Evolutionary conservation across 306 rosid species (phyloP).

Genomic region (Trifolium repens): DNA sequence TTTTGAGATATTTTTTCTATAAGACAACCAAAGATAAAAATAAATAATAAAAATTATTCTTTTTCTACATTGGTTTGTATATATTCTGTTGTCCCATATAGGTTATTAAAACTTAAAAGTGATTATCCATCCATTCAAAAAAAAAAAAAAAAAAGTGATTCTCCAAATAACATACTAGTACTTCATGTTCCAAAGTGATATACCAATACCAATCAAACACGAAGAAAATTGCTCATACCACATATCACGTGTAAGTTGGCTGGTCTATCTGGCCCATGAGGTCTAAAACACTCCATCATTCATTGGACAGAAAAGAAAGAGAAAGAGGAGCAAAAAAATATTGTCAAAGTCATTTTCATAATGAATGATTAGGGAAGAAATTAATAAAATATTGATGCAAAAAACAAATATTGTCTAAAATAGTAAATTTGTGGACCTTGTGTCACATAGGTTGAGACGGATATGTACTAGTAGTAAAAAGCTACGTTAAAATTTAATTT

Average conservation of each 20-base stretch:
- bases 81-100: too few relatives aligned
- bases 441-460: not conserved
- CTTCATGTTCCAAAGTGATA: not conserved
- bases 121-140: too few relatives aligned
- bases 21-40: too few relatives aligned
- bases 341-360: constrained; percentile 8
- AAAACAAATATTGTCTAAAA: constrained; percentile 3
- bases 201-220: not conserved
- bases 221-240: constrained; percentile 32
- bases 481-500: not conserved
- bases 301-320: not conserved
- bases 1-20: too few relatives aligned
- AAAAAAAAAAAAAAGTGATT: too few relatives aligned
- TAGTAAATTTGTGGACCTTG: constrained; percentile 34
- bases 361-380: constrained; percentile 33
- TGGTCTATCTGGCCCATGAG: constrained; percentile 6
- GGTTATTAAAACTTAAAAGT: too few relatives aligned
- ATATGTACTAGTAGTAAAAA: not conserved
- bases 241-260: constrained; percentile 25
- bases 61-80: too few relatives aligned
- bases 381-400: constrained; percentile 7
- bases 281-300: constrained; percentile 7
- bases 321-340: not conserved
- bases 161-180: too few relatives aligned
- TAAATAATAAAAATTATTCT: too few relatives aligned